A percentile compares a stretch with the other conserved stretches of the same genome.
phyloP scores from a whole-genome alignment of 139 green algal species.

The Haematococcus sp. region DNA sequence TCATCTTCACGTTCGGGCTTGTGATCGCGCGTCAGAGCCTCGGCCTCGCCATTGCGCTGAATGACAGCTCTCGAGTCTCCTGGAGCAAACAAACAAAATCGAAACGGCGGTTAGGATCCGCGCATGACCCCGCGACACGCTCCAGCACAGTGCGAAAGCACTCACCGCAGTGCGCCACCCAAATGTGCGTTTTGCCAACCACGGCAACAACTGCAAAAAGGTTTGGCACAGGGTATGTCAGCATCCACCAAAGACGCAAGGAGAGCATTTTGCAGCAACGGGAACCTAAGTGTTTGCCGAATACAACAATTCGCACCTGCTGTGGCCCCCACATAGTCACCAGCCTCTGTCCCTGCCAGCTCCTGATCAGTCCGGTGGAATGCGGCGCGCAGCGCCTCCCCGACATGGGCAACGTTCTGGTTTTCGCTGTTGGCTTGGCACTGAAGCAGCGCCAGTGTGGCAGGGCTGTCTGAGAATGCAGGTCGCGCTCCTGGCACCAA shows the following conservation, averaged over 20 bases:
- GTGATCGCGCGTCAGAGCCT: slow-evolving; percentile 50
- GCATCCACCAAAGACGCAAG: no score
- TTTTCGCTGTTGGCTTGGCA: no score
- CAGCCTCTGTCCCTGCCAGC: slow-evolving; percentile 40
- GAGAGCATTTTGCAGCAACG: no score
- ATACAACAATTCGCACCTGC: background rate
- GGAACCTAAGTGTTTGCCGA: no score
- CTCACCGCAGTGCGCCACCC: slow-evolving; percentile 52
- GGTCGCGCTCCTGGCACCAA: background rate
- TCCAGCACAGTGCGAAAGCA: background rate
- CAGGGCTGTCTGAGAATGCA: background rate
- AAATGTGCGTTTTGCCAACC: slow-evolving; percentile 28
- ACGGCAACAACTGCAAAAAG: slow-evolving; percentile 46
- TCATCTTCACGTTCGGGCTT: slow-evolving; percentile 70
- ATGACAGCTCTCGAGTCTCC: slow-evolving; percentile 58
- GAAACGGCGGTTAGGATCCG: no score
- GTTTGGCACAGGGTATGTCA: no score
- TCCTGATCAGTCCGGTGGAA: slow-evolving; percentile 41
- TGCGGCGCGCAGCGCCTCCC: slow-evolving; percentile 25
- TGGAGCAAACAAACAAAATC: slow-evolving; percentile 14
- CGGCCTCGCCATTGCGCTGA: slow-evolving; percentile 34
- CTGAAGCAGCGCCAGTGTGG: no score
- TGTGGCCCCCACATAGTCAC: slow-evolving; percentile 46
- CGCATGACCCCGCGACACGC: no score
- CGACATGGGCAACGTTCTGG: background rate